Evolutionary conservation across 106 monocot genomes (phyloP), one percentile per base, ranked within the genome.

Genomic region (Xerophyta viscosa): DNA sequence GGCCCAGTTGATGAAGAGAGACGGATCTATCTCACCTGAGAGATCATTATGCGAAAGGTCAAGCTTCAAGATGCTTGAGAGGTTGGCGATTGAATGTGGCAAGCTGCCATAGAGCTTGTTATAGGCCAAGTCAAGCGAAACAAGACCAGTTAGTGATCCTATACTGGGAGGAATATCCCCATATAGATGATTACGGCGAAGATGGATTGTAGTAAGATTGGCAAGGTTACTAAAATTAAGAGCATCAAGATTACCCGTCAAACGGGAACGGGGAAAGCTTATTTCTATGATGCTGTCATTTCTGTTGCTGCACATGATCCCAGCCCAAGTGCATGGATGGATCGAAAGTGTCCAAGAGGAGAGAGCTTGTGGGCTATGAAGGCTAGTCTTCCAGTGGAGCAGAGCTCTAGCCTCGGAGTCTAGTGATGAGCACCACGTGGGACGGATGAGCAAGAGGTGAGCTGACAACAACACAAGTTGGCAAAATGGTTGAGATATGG

Each of bases 361-460:
- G n/a, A 63, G 44, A 23, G 53, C 15, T 6, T 12, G 7, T 15
- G 1, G 8, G 6, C 54, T n/a, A 22, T 24, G 53, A n/a, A 64
- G 64, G 12, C 28, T 54, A 15, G 53, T 41, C 17, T 64, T 64
- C 64, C 64, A 64, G 8, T 30, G 41, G 28, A 64, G 64, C 26
- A 64, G 52, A 51, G 29, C 50, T n/a, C 2, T 36, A 17, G 62
- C 50, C 31, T 62, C 20, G 27, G 31, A 10, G 20, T 23, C 36
- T 75, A 71, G 9, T 58, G 33, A n/a, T n/a, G n/a, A n/a, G n/a
- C n/a, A n/a, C n/a, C n/a, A n/a, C n/a, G n/a, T n/a, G n/a, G n/a
- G n/a, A n/a, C n/a, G n/a, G n/a, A n/a, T n/a, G n/a, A n/a, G n/a
- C n/a, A n/a, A n/a, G n/a, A n/a, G n/a, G n/a, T n/a, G n/a, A n/a